Evolutionary conservation across 2,329 filamentous ascomycete species (phyloP), one percentile per base, ranked within the genome.

Genomic region (Trichothecium roseum): DNA sequence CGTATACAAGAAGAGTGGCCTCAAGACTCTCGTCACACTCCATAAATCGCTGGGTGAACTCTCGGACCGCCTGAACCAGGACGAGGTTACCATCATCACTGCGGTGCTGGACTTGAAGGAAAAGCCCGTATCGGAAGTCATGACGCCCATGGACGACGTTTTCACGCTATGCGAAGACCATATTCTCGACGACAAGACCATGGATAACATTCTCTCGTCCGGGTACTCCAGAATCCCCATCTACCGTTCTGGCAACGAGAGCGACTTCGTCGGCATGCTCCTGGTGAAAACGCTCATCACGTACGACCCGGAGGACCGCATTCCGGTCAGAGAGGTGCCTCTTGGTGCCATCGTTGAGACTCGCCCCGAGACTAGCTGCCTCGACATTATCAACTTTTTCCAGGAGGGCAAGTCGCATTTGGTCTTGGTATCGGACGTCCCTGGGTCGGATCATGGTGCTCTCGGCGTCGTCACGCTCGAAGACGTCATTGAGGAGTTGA

Each of bases 321-420:
- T 83, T 51, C 77, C 77, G 15, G 91, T 98, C 26, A 74, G 81
- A 41, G 89, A 96, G 42, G 95, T 98, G 53, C 80, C 87, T 7
- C 69, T 98, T 34, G 91, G 91, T 12, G 95, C 91, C 1, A 74
- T 98, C 6, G 91, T 93, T 2, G 91, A 98, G 58, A 98, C 91
- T 0, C 77, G 85, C 8, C 86, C 91, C 0, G 86, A 95, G 54
- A 98, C 91, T 0, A 95, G 88, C 63, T 98, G 91, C 55, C 63
- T 98, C 37, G 91, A 98, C 56, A 96, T 98, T 50, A 86, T 98
- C 62, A 98, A 98, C 63, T 98, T 95, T 60, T 98, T 98, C 66
- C 91, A 98, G 59, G 91, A 98, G 65, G 91, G 91, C 49, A 98
- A 98, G 57, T 94, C 88, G 2, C 91, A 98, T 58, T 94, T 98